These are phyloP conservation scores for Xylaria arbuscula DNA, from an alignment of 2,329 filamentous ascomycete genomes.

Conservation along the genomic window DNA sequence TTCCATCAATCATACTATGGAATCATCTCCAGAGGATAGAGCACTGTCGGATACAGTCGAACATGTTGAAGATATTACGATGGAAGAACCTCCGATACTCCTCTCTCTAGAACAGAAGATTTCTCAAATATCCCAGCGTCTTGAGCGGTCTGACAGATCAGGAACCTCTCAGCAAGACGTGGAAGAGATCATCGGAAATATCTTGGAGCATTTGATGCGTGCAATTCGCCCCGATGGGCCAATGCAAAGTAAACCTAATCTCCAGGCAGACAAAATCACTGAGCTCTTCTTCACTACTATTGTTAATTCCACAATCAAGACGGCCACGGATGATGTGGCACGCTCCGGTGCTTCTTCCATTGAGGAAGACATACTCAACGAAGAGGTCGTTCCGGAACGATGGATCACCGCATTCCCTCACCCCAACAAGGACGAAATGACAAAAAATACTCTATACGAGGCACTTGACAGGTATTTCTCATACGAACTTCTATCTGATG, in stretches of 20 bases:
- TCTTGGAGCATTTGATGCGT: constrained; percentile 89
- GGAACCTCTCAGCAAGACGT: constrained; percentile 88
- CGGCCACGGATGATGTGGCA: constrained; percentile 45
- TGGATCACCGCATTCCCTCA: constrained; percentile 68
- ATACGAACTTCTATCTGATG: constrained; percentile 76
- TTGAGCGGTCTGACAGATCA: constrained; percentile 59
- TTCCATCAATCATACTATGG: constrained; percentile 1
- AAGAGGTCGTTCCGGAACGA: constrained; percentile 70
- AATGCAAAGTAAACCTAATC: constrained; percentile 70
- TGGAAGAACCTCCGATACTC: constrained; percentile 42
- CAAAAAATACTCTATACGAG: constrained; percentile 75
- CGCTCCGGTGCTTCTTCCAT: constrained; percentile 43
- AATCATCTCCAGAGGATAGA: constrained; percentile 22
- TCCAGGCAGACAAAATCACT: constrained; percentile 85
- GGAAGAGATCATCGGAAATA: constrained; percentile 92
- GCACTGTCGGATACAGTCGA: constrained; percentile 25
- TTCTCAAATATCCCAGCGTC: constrained; percentile 51
- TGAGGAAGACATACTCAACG: constrained; percentile 58
- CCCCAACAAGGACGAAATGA: constrained; percentile 58
- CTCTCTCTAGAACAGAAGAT: constrained; percentile 60
- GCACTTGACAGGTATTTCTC: constrained; percentile 90
- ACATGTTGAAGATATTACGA: constrained; percentile 45
- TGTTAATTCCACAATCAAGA: constrained; percentile 68
- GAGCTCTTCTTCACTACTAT: constrained; percentile 73
- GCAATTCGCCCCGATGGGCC: constrained; percentile 79